phyloP scores from a whole-genome alignment of 2,329 filamentous ascomycete species.

The Xylaria sp. region DNA sequence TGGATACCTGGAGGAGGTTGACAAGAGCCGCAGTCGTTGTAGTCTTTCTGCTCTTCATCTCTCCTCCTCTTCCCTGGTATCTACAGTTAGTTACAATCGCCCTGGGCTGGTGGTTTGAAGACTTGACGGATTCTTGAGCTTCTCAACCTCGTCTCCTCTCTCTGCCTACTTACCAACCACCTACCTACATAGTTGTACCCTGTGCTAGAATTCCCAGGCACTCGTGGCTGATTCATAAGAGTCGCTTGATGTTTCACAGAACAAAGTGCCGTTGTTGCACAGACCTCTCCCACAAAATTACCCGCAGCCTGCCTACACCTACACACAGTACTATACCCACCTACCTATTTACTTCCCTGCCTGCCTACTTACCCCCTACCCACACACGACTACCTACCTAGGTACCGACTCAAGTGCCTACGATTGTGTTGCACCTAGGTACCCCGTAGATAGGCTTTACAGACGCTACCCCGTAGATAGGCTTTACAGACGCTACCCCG shows the following conservation, averaged over 20 bases:
- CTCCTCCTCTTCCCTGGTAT: neutral
- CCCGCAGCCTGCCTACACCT: slow-evolving; percentile 11
- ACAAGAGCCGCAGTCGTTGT: slow-evolving; percentile 19
- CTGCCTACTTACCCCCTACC: neutral
- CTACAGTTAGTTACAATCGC: too few species aligned
- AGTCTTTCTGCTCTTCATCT: too few species aligned
- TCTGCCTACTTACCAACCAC: neutral
- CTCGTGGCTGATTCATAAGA: neutral
- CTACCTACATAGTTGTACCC: neutral
- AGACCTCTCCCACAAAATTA: slow-evolving; percentile 23
- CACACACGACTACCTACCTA: neutral
- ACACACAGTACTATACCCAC: neutral
- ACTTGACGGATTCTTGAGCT: too few species aligned
- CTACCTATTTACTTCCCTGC: neutral
- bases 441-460: neutral
- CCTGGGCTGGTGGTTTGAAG: too few species aligned
- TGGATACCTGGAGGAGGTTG: neutral
- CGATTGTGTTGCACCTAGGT: too few species aligned
- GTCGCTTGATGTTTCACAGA: slow-evolving; percentile 18
- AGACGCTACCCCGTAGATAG: neutral
- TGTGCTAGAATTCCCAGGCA: neutral
- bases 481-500: neutral
- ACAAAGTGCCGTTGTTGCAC: slow-evolving; percentile 23
- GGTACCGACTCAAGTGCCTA: too few species aligned
- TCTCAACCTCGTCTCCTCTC: neutral